phyloP scores from a whole-genome alignment of 768 basidiomycete genomes.

The Leccinum variicolor region DNA sequence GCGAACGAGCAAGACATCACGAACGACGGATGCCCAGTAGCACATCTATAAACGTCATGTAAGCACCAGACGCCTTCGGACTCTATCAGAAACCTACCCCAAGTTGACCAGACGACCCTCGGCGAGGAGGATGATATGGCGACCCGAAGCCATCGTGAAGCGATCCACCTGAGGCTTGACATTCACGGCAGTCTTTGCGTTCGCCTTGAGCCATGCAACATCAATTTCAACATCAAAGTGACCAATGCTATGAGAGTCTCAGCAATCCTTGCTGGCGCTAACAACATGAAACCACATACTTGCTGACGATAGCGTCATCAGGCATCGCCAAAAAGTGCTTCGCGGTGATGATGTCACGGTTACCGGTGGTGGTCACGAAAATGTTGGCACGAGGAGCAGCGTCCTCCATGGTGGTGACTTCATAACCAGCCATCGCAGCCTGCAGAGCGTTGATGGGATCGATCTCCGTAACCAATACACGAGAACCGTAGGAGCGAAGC shows the following conservation, averaged over 20 bases:
- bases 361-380: slow-evolving; percentile 98
- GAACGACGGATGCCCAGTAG: slow-evolving; percentile 97
- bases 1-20: slow-evolving; percentile 99
- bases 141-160: slow-evolving; percentile 87
- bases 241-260: slow-evolving; percentile 54
- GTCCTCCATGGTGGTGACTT: slow-evolving; percentile 98
- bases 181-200: slow-evolving; percentile 79
- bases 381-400: slow-evolving; percentile 86
- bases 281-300: slow-evolving; percentile 51
- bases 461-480: slow-evolving; percentile 95
- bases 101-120: slow-evolving; percentile 99
- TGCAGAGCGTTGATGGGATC: slow-evolving; percentile 99
- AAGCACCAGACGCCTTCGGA: neutral
- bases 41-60: slow-evolving; percentile 54
- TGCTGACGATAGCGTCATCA: slow-evolving; percentile 98
- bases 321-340: slow-evolving; percentile 93
- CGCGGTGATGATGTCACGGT: slow-evolving; percentile 93
- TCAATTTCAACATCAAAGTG: slow-evolving; percentile 92
- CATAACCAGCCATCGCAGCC: slow-evolving; percentile 99
- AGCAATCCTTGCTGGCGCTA: slow-evolving; percentile 7
- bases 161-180: slow-evolving; percentile 99
- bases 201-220: slow-evolving; percentile 96
- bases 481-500: slow-evolving; percentile 94
- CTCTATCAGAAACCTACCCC: slow-evolving; percentile 50
- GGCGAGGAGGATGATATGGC: slow-evolving; percentile 95